These are phyloP conservation scores for Hyaloscypha hepaticicola DNA, from an alignment of 495 filamentous ascomycete species.

Conservation along the genomic window DNA sequence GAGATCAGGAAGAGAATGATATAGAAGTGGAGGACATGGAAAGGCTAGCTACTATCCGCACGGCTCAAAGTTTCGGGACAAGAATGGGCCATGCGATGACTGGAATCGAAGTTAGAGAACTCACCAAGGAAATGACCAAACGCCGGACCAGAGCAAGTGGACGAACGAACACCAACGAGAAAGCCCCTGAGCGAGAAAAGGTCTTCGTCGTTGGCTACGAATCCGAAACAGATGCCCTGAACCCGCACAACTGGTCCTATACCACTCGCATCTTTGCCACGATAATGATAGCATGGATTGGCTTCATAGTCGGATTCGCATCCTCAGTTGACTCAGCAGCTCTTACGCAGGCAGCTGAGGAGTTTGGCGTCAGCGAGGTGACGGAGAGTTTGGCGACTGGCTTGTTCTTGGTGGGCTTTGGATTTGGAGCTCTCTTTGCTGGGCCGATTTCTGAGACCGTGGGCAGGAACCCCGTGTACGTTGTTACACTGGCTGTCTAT, in stretches of 20 bases:
- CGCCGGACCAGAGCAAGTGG: conserved; percentile 12
- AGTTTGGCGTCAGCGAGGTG: conserved; percentile 52
- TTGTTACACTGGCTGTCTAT: conserved; percentile 66
- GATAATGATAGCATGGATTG: conserved; percentile 46
- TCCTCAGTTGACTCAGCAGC: conserved; percentile 52
- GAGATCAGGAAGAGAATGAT: neutral
- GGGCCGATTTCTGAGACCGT: conserved; percentile 57
- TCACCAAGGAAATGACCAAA: conserved; percentile 11
- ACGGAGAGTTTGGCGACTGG: conserved; percentile 54
- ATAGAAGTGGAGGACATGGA: conserved; percentile 2
- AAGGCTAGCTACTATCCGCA: neutral
- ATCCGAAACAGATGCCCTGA: conserved; percentile 43
- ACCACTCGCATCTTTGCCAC: conserved; percentile 41
- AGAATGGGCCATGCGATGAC: conserved; percentile 25
- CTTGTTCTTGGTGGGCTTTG: conserved; percentile 64
- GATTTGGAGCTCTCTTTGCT: conserved; percentile 50
- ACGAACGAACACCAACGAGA: conserved; percentile 7
- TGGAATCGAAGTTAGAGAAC: conserved; percentile 24
- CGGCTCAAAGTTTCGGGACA: conserved; percentile 20
- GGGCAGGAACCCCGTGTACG: conserved; percentile 64
- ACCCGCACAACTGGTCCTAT: conserved; percentile 51
- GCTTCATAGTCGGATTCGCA: conserved; percentile 49
- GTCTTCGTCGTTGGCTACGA: conserved; percentile 62
- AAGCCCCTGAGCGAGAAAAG: conserved; percentile 18
- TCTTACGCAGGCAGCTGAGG: conserved; percentile 42